These are phyloP conservation scores for Trichoderma sp. DNA, from an alignment of 2,329 filamentous ascomycete genomes.

Conservation along the genomic window DNA sequence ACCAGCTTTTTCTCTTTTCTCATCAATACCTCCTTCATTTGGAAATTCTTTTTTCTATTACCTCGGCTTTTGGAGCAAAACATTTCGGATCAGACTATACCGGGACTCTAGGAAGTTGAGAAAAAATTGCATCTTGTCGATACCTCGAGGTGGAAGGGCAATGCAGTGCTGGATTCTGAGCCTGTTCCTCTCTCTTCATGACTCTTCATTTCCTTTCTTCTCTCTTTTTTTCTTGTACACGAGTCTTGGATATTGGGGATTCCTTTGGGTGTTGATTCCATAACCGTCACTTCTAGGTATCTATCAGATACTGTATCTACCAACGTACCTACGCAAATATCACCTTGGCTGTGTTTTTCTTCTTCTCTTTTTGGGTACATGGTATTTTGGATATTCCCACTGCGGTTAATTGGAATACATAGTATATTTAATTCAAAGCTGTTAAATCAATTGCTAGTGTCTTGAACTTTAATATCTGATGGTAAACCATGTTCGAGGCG, in stretches of 20 bases:
- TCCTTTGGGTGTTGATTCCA: not conserved
- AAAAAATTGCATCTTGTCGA: not conserved
- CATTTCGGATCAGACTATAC: not conserved
- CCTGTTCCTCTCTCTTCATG: constrained; percentile 12
- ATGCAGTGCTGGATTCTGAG: constrained; percentile 16
- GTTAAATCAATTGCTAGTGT: not conserved
- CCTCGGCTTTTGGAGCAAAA: not conserved
- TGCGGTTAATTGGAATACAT: not conserved
- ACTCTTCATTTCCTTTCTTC: not conserved
- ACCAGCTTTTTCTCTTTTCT: not conserved
- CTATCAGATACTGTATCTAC: not conserved
- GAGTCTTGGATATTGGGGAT: constrained; percentile 7
- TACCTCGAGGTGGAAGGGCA: not conserved
- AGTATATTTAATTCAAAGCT: constrained; percentile 7
- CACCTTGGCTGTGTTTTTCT: not conserved
- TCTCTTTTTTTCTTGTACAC: not conserved
- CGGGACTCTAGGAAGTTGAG: not conserved
- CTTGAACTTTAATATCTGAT: not conserved
- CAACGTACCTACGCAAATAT: not conserved
- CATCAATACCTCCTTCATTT: constrained; percentile 9
- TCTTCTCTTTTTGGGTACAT: not conserved
- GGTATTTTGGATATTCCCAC: not conserved
- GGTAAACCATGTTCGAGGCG: not conserved
- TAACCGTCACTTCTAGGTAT: not conserved
- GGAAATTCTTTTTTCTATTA: not conserved